Evolutionary conservation across 371 early-diverging fungal genomes (phyloP).

Genomic region (Mucor mucedo): DNA sequence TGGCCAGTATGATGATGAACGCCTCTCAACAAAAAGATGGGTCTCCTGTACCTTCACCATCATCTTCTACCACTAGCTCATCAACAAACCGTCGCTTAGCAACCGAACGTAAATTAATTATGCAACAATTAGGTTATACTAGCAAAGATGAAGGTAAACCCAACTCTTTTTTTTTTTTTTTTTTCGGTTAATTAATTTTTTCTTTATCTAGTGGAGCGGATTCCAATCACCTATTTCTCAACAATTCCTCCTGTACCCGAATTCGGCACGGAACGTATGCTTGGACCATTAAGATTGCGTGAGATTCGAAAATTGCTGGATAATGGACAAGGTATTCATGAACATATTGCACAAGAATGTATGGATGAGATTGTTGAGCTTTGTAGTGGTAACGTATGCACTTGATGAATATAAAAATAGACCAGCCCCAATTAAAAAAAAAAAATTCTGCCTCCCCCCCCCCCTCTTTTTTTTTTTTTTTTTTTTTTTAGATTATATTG

Average conservation of each 20-base stretch:
- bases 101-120: slow-evolving; percentile 45
- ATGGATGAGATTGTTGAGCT: slow-evolving; percentile 48
- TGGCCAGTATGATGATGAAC: slow-evolving; percentile 48
- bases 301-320: slow-evolving; percentile 90
- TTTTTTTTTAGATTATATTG: slow-evolving; percentile 37
- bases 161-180: background rate
- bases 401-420: slow-evolving; percentile 1
- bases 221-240: slow-evolving; percentile 56
- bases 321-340: slow-evolving; percentile 40
- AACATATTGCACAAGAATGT: slow-evolving; percentile 75
- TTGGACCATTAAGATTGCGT: slow-evolving; percentile 84
- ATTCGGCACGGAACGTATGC: slow-evolving; percentile 62
- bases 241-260: slow-evolving; percentile 78
- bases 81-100: slow-evolving; percentile 26
- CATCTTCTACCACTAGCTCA: slow-evolving; percentile 15
- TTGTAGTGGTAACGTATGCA: slow-evolving; percentile 42
- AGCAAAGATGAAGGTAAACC: slow-evolving; percentile 16
- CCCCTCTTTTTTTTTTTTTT: background rate
- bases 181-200: too few species aligned
- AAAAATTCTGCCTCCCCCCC: background rate
- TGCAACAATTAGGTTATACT: slow-evolving; percentile 45
- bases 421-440: background rate
- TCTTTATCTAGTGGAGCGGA: slow-evolving; percentile 23
- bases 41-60: background rate
- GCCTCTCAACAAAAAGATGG: slow-evolving; percentile 24